Evolutionary conservation across 2,329 filamentous ascomycete species (phyloP), one percentile per base, ranked within the genome.

Genomic region (Monilinia polystroma): DNA sequence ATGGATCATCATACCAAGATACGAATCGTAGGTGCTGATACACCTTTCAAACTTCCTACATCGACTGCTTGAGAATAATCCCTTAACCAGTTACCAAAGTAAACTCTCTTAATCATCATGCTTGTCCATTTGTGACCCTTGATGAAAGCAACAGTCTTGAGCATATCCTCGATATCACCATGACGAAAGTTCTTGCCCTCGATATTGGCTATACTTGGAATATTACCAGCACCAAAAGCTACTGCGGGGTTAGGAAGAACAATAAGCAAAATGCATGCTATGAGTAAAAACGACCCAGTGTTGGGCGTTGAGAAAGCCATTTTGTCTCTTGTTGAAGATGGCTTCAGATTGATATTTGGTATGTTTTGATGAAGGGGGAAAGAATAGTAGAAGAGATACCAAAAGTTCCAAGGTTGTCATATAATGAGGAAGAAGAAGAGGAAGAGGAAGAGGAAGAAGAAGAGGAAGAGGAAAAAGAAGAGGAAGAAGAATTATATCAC

Each of bases 51-150:
- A 68, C 89, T 92, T 59, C 90, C 90, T 16, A 93, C 88, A 74
- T 94, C 91, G 77, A 94, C 84, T 47, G 91, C 91, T 75, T 94
- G 91, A 16, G 90, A 93, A 77, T 95, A 95, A 79, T 94, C 91
- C 68, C 91, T 69, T 11, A 94, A 81, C 91, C 91, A 95, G 78
- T 95, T 95, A 67, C 91, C 91, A 80, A 94, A 94, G 79, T 93
- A 94, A 41, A 89, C 88, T 66, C 90, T 84, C 79, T 90, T 90
- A 64, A 94, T 84, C 79, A 91, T 86, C 82, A 91, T 88, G 18
- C 87, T 87, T 1, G 90, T 91, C 91, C 91, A 95, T 80, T 94
- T 94, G 76, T 93, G 91, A 67, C 91, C 91, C 70, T 89, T 84
- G 67, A 94, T 83, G 74, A 92, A 93, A 41, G 89, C 86, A 71